Base-by-base conservation (phyloP, 768 basidiomycete species). In the Podaxis sp. region DNA sequence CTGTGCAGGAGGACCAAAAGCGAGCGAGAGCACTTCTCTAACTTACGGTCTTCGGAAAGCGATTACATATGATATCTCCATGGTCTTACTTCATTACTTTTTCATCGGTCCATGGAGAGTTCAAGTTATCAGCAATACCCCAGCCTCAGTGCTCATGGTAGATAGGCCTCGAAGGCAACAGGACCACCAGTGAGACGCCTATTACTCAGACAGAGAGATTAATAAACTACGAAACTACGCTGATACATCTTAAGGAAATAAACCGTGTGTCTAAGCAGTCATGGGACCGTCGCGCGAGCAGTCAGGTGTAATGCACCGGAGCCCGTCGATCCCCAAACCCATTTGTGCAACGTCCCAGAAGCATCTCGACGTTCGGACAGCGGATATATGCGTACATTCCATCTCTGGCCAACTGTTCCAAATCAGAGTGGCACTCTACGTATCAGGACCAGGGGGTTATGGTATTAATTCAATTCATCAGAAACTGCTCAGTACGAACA, bases 351-450 rank as follows among this genome's bases (percentile, higher is more conserved):
- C 37, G 67, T 85, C 69, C 79, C 1, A 80, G 79, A 68, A 85
- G 82, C 69, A 68, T 74, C 16, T 70, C 83, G 7, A 79, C 80
- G 9, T 32, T 32, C 28, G 28, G 28, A 74, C 69, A 25, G 70
- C 82, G 64, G 77, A 84, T 59, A 77, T 84, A 60, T 74, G 78
- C 64, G 84, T 86, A 72, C 71, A 79, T 76, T 50, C 46, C 37
- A 32, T 44, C 32, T 23, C 14, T 18, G 50, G 35, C 38, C 42
- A 23, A 6, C 28, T n/a, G 44, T 47, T 25, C 52, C 27, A 40
- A 23, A 61, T 61, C 53, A 18, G 25, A 32, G 50, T 25, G 40
- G 21, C 59, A 53, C 40, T 54, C 32, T 60, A 47, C 50, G 59
- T 42, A 48, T 64, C 50, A 53, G 50, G 48, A 50, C 40, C 48